Base-by-base conservation (phyloP, 371 early-diverging fungal genomes). In the Quaeritorhiza haematococci region DNA sequence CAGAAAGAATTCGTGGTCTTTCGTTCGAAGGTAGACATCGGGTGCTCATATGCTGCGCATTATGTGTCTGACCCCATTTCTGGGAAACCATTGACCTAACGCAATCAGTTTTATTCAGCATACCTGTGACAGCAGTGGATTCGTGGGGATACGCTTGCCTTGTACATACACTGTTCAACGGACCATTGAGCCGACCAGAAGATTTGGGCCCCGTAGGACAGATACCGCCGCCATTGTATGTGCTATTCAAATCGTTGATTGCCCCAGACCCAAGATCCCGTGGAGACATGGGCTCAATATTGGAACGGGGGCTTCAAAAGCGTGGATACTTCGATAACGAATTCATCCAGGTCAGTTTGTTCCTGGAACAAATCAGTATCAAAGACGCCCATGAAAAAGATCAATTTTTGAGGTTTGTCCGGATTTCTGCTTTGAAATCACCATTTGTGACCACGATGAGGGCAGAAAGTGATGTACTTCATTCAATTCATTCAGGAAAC, bases 311-410 rank as follows among this genome's bases (percentile, higher is more conserved):
- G 2, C 56, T 76, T 49, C 71, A 73, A 2, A 63, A 80, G 0
- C 72, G 74, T 49, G 86, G 88, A 0, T 91, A 82, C 60, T 91
- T 95, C 63, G 81, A 86, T 33, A 82, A 74, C 10, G 87, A 86
- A 49, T 86, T 95, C 56, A 76, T 95, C 3, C 79, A 80, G 29
- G 81, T 87, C 2, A 86, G 83, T 44, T 55, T 88, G 47, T 93
- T 93, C 49, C 63, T 94, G 33, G 96, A 95, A 57, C 88, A 91
- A 65, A 83, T 93, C 44, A 83, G 85, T 33, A 82, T 95, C 53
- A 92, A 93, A 66, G 93, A 93, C 29, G 79, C 82, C 29, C 58
- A 69, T 33, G 93, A 92, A 66, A 88, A 90, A 57, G 87, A 87
- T 21, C 75, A 67, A 2, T 93, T 93, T 53, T 77, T 93, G 52